A percentile compares a stretch with the other conserved stretches of the same genome.
Evolutionary conservation across 78 protist species (phyloP).

Genomic region (Dictyostelium brefeldianum): DNA sequence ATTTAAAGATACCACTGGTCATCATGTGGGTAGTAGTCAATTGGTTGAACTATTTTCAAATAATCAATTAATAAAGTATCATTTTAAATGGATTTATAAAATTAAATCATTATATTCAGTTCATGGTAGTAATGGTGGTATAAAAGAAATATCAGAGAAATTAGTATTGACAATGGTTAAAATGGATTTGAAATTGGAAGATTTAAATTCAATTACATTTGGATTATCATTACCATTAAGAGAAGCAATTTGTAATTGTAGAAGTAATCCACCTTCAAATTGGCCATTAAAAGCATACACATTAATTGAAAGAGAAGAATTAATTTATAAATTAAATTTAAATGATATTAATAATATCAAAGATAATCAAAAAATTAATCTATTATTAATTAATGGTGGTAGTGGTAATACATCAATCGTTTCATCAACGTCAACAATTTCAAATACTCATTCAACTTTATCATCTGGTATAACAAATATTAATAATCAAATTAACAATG

Average conservation of each 20-base stretch:
- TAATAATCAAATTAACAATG: neutral
- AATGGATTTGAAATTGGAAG: conserved; percentile 14
- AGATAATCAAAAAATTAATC: neutral
- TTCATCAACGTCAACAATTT: neutral
- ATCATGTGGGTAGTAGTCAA: neutral
- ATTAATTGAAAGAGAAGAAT: conserved; percentile 61
- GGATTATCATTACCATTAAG: conserved; percentile 47
- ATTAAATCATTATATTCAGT: neutral
- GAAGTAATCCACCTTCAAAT: conserved; percentile 34
- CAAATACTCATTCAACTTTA: neutral
- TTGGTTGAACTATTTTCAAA: neutral
- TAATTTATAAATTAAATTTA: conserved; percentile 13
- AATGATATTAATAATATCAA: conserved; percentile 10
- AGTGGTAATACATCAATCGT: neutral
- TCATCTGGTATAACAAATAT: neutral
- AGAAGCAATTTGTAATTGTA: conserved; percentile 71
- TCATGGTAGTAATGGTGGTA: neutral
- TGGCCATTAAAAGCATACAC: conserved; percentile 35
- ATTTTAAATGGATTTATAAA: conserved; percentile 40
- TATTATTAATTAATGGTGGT: conserved; percentile 10
- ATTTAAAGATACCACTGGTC: neutral
- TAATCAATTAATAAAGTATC: neutral
- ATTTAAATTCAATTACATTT: conserved; percentile 48
- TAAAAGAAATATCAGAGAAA: conserved; percentile 18
- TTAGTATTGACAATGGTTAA: conserved; percentile 30